Evolutionary conservation across 805 yeast genomes (phyloP).

Genomic region (Candida tammaniensis): DNA sequence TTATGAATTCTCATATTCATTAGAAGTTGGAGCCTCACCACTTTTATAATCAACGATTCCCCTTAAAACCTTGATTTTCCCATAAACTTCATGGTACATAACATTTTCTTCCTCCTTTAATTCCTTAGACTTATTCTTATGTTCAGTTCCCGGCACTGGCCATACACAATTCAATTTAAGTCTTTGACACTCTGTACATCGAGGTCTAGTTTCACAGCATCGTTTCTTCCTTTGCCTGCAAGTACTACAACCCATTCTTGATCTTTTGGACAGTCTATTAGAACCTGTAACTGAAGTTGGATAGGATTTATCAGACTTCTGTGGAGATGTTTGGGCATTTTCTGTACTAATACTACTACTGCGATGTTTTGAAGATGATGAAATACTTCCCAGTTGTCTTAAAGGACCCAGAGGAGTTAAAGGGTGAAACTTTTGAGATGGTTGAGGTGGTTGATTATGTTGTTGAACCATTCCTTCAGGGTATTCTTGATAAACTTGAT

Average conservation of each 20-base stretch:
- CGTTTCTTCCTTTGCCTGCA: slow-evolving; percentile 76
- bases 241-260: slow-evolving; percentile 73
- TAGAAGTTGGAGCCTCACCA: slow-evolving; percentile 11
- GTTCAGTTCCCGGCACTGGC: slow-evolving; percentile 72
- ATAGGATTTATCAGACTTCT: too few species aligned
- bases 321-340: too few species aligned
- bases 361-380: too few species aligned
- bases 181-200: slow-evolving; percentile 66
- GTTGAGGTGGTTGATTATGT: neutral
- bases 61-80: slow-evolving; percentile 58
- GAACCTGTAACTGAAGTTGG: neutral
- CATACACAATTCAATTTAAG: slow-evolving; percentile 64
- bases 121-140: slow-evolving; percentile 54
- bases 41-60: slow-evolving; percentile 55
- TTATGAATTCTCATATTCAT: slow-evolving; percentile 3
- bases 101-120: slow-evolving; percentile 48
- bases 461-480: too few species aligned
- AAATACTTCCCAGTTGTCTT: too few species aligned
- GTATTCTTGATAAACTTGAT: too few species aligned
- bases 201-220: slow-evolving; percentile 70
- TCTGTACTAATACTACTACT: too few species aligned
- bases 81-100: slow-evolving; percentile 53
- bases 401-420: too few species aligned
- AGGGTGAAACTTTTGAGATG: neutral
- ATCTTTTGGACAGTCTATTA: slow-evolving; percentile 37